Conservation (phyloP, 2,329 filamentous ascomycete species). For the Fusarium xylarioides region DNA sequence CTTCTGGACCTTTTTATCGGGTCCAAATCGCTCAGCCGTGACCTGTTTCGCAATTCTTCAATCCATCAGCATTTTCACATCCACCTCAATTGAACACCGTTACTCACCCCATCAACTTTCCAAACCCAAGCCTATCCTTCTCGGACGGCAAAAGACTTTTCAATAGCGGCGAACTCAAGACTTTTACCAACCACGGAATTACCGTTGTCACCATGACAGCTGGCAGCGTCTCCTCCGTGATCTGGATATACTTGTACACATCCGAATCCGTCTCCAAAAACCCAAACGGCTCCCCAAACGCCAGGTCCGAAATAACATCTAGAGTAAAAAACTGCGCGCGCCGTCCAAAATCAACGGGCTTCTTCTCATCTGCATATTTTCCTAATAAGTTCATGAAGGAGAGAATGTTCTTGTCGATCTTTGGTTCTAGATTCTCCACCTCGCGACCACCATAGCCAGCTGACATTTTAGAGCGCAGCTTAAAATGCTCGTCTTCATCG, state of each 20-base stretch:
- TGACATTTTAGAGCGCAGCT: slow-evolving; percentile 58
- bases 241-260: slow-evolving; percentile 57
- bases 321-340: slow-evolving; percentile 62
- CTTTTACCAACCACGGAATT: slow-evolving; percentile 52
- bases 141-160: slow-evolving; percentile 53
- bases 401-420: slow-evolving; percentile 58
- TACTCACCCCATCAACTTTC: slow-evolving; percentile 56
- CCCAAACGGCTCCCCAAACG: slow-evolving; percentile 59
- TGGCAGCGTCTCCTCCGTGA: slow-evolving; percentile 53
- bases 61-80: accelerated
- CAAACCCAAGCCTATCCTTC: slow-evolving; percentile 50
- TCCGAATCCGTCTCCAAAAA: slow-evolving; percentile 57
- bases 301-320: slow-evolving; percentile 62
- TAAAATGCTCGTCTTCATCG: slow-evolving; percentile 55
- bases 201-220: slow-evolving; percentile 56
- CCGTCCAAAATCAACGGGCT: slow-evolving; percentile 52
- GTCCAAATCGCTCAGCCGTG: slow-evolving; percentile 41
- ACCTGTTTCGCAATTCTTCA: slow-evolving; percentile 43
- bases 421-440: slow-evolving; percentile 58
- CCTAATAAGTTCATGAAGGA: slow-evolving; percentile 52
- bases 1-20: slow-evolving; percentile 38
- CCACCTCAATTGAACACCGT: neutral
- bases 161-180: slow-evolving; percentile 53
- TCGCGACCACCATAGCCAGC: slow-evolving; percentile 64
- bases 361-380: slow-evolving; percentile 12